Evolutionary conservation across 2,329 filamentous ascomycete species (phyloP).

Genomic region (Rosellinia necatrix): DNA sequence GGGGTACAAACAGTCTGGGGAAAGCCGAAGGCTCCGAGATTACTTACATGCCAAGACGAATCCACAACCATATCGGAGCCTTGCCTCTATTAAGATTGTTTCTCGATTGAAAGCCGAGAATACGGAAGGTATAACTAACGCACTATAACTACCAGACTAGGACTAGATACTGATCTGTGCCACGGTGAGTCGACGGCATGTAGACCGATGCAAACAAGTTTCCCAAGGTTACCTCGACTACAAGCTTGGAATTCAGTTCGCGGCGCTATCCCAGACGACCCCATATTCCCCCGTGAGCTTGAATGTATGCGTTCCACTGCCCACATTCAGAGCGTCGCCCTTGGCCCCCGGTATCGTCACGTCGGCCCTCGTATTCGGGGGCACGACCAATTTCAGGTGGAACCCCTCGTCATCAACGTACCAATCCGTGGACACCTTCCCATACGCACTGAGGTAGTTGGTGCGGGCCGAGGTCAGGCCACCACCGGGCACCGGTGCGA

Average conservation of each 20-base stretch:
- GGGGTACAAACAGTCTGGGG: too few relatives aligned
- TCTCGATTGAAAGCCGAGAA: too few relatives aligned
- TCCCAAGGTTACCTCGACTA: not conserved
- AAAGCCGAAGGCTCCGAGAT: too few relatives aligned
- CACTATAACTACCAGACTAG: too few relatives aligned
- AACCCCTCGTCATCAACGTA: slow-evolving; percentile 30
- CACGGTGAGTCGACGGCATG: too few relatives aligned
- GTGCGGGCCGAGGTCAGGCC: slow-evolving; percentile 43
- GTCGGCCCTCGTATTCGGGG: slow-evolving; percentile 34
- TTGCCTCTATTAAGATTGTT: too few relatives aligned
- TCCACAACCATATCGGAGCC: too few relatives aligned
- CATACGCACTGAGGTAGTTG: slow-evolving; percentile 42
- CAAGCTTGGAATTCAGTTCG: not conserved
- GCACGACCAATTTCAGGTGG: slow-evolving; percentile 29
- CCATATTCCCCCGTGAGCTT: slow-evolving; percentile 11
- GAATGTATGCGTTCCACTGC: slow-evolving; percentile 34
- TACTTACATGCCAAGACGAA: too few relatives aligned
- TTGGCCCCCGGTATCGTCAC: slow-evolving; percentile 29
- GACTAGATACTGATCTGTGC: too few relatives aligned
- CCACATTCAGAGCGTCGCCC: slow-evolving; percentile 22
- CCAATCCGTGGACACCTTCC: slow-evolving; percentile 40
- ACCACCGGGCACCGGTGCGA: slow-evolving; percentile 44
- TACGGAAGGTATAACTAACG: too few relatives aligned
- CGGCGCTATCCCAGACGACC: not conserved
- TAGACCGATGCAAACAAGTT: too few relatives aligned